These are phyloP conservation scores for Cytospora chrysosperma DNA, from an alignment of 2,329 filamentous ascomycete genomes.

Conservation along the genomic window DNA sequence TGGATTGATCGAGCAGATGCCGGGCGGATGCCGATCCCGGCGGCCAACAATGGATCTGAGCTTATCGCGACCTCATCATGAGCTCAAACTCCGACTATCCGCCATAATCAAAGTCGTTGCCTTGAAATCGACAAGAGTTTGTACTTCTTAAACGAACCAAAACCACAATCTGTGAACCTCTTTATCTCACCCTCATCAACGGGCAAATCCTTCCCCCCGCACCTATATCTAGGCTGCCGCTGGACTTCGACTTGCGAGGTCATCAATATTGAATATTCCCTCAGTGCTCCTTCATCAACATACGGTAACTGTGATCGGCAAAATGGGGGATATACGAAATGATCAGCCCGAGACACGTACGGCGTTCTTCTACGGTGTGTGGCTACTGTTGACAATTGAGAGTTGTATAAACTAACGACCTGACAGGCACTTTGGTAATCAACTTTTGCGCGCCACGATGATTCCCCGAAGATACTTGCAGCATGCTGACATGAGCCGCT, in stretches of 20 bases:
- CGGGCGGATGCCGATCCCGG: conserved; percentile 1
- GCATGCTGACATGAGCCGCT: background rate
- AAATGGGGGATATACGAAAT: background rate
- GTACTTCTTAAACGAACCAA: too few species aligned
- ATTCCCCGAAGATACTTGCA: background rate
- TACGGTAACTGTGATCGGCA: background rate
- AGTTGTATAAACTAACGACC: conserved; percentile 27
- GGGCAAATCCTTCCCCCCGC: too few species aligned
- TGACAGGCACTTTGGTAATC: conserved; percentile 40
- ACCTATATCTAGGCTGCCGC: too few species aligned
- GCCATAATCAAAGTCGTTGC: too few species aligned
- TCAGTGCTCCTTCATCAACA: background rate
- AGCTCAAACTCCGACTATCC: background rate
- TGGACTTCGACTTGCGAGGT: too few species aligned
- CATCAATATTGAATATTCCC: too few species aligned
- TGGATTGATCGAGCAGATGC: background rate
- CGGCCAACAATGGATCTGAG: background rate
- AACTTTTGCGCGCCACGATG: background rate
- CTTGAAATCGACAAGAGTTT: too few species aligned
- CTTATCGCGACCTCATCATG: background rate
- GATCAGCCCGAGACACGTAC: conserved; percentile 29
- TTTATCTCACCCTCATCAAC: too few species aligned
- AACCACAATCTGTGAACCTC: too few species aligned
- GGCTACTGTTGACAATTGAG: too few species aligned
- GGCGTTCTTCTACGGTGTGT: conserved; percentile 60